A percentile compares a stretch with the other conserved stretches of the same genome.
phyloP scores from a whole-genome alignment of 139 green algal genomes.

The Chlorella sorokiniana region DNA sequence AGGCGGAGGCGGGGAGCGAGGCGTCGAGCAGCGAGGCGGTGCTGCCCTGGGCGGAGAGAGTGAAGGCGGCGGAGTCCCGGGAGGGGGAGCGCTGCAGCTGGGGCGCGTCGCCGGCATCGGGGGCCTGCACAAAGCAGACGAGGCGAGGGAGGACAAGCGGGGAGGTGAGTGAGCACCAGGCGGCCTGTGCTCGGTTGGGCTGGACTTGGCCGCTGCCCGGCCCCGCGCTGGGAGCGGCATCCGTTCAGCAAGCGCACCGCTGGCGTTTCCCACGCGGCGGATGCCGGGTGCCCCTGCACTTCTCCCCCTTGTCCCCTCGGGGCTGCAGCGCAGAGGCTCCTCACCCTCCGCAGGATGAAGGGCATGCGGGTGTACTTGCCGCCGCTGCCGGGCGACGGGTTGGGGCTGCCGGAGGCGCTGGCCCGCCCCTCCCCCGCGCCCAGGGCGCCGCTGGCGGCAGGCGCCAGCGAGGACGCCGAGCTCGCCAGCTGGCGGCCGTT shows the following conservation, averaged over 20 bases:
- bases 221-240: too few relatives aligned
- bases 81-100: background rate
- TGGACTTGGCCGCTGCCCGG: too few relatives aligned
- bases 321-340: too few relatives aligned
- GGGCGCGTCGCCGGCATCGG: slow-evolving; percentile 16
- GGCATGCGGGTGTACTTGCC: slow-evolving; percentile 4
- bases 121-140: background rate
- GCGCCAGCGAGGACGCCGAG: background rate
- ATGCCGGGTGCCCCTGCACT: too few relatives aligned
- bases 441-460: background rate
- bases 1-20: background rate
- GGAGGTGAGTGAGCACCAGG: too few relatives aligned
- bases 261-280: too few relatives aligned
- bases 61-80: background rate
- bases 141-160: background rate
- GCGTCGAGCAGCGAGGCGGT: background rate
- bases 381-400: slow-evolving; percentile 4
- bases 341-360: slow-evolving; percentile 30
- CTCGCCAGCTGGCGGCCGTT: background rate
- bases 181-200: too few relatives aligned
- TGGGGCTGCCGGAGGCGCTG: slow-evolving; percentile 5
- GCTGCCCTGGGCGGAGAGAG: slow-evolving; percentile 14
- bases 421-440: background rate
- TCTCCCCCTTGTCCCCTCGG: too few relatives aligned
- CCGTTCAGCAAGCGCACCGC: too few relatives aligned